Evolutionary conservation across 768 basidiomycete species (phyloP).

Genomic region (Lactarius hengduanensis): DNA sequence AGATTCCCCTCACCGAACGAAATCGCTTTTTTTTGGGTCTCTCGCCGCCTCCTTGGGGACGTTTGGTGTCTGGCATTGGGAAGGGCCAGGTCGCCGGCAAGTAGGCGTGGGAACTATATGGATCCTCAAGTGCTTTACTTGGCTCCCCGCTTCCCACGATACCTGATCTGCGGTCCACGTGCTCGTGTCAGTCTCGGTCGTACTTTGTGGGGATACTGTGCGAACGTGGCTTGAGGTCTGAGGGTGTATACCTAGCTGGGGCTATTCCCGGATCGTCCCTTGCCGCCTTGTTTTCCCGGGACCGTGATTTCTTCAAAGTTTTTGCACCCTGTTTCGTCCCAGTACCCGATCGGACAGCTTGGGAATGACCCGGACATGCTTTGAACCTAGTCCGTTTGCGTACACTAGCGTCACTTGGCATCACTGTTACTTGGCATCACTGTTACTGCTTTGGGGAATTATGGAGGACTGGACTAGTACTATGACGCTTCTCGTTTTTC

Average conservation of each 20-base stretch:
- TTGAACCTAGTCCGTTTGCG: neutral
- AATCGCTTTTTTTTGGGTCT: slow-evolving; percentile 18
- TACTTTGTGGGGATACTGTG: neutral
- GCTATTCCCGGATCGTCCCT: slow-evolving; percentile 1
- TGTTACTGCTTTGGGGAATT: neutral
- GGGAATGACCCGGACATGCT: neutral
- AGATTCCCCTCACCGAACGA: slow-evolving; percentile 9
- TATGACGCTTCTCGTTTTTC: neutral
- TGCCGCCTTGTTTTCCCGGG: neutral
- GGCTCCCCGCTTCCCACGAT: neutral
- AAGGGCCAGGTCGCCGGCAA: neutral
- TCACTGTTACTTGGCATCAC: neutral
- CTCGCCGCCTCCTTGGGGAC: slow-evolving; percentile 7
- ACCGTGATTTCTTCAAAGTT: neutral
- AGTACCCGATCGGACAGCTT: neutral
- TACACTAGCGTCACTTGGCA: neutral
- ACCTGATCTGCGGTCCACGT: neutral
- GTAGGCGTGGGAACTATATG: neutral
- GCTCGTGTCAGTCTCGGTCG: neutral
- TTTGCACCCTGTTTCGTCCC: neutral
- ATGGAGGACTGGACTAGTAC: neutral
- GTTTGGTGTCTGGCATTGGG: slow-evolving; percentile 13
- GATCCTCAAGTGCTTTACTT: neutral
- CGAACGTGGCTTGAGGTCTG: neutral
- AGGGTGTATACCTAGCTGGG: neutral